A percentile compares a stretch with the other conserved stretches of the same genome.
phyloP scores from a whole-genome alignment of 140 eudicot genomes.

The Stevia rebaudiana region DNA sequence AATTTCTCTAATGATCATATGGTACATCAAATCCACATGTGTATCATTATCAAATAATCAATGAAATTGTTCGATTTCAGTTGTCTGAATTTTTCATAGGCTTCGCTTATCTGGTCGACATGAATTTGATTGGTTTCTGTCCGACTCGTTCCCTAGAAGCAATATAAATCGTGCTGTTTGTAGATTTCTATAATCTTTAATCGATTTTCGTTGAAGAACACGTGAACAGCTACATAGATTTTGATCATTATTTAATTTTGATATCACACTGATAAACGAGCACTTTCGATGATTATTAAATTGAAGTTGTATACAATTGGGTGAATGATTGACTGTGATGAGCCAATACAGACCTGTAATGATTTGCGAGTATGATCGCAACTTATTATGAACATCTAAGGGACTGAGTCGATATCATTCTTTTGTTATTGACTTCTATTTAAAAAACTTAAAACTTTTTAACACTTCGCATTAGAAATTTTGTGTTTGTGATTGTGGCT shows the following conservation, averaged over 20 bases:
- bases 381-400: slow-evolving; percentile 76
- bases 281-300: too few species aligned
- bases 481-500: slow-evolving; percentile 24
- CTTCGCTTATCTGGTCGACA: slow-evolving; percentile 36
- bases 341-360: slow-evolving; percentile 78
- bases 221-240: slow-evolving; percentile 12
- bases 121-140: slow-evolving; percentile 31
- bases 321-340: slow-evolving; percentile 38
- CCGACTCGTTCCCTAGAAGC: slow-evolving; percentile 44
- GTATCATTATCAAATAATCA: not conserved
- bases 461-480: too few species aligned
- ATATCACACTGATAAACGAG: not conserved
- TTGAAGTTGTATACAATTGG: not conserved
- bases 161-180: slow-evolving; percentile 27
- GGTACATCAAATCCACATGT: too few species aligned
- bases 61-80: not conserved
- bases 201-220: slow-evolving; percentile 8
- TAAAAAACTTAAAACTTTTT: not conserved
- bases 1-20: too few species aligned
- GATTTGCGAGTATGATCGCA: slow-evolving; percentile 89
- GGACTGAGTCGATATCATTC: slow-evolving; percentile 53
- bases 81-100: not conserved
- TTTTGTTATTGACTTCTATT: too few species aligned
- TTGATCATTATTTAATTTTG: too few species aligned
- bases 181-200: not conserved